Conservation (phyloP, 2,329 filamentous ascomycete species). For the Alternaria arbusti region DNA sequence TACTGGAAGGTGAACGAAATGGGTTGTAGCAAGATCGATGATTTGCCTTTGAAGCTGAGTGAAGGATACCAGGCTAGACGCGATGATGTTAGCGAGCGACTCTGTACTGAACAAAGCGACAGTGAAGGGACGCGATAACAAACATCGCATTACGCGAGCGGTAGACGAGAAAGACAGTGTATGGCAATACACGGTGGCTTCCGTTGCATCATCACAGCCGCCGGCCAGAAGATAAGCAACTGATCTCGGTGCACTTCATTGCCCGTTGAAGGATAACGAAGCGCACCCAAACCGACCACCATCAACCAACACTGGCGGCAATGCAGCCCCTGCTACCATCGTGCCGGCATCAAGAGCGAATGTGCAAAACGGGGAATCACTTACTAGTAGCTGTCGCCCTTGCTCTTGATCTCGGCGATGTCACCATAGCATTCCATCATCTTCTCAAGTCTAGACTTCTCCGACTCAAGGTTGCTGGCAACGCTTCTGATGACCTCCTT, state of each 20-base stretch:
- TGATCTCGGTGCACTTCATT: slow-evolving; percentile 15
- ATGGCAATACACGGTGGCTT: slow-evolving; percentile 14
- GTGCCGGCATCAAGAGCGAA: slow-evolving; percentile 16
- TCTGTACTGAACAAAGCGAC: background rate
- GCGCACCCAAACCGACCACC: background rate
- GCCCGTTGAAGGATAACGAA: slow-evolving; percentile 10
- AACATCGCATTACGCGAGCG: slow-evolving; percentile 13
- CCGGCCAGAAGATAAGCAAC: slow-evolving; percentile 15
- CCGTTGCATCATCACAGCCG: slow-evolving; percentile 5
- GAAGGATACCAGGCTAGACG: slow-evolving; percentile 58
- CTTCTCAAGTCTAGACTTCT: slow-evolving; percentile 52
- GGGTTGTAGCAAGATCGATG: slow-evolving; percentile 58
- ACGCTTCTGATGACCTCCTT: slow-evolving; percentile 48
- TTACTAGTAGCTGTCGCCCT: slow-evolving; percentile 55
- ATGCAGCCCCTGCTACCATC: slow-evolving; percentile 1
- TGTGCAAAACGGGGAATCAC: slow-evolving; percentile 37
- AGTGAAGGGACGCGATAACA: background rate
- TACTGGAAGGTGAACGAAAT: slow-evolving; percentile 60
- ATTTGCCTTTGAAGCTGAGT: slow-evolving; percentile 59
- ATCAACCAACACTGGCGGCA: background rate
- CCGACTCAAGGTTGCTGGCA: slow-evolving; percentile 49
- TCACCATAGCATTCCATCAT: slow-evolving; percentile 52
- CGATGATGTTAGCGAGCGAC: slow-evolving; percentile 4
- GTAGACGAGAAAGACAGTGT: slow-evolving; percentile 13
- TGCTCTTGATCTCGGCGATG: slow-evolving; percentile 52